These are phyloP conservation scores for Ophiostoma novo-ulmi DNA, from an alignment of 2,329 filamentous ascomycete genomes.

Conservation along the genomic window DNA sequence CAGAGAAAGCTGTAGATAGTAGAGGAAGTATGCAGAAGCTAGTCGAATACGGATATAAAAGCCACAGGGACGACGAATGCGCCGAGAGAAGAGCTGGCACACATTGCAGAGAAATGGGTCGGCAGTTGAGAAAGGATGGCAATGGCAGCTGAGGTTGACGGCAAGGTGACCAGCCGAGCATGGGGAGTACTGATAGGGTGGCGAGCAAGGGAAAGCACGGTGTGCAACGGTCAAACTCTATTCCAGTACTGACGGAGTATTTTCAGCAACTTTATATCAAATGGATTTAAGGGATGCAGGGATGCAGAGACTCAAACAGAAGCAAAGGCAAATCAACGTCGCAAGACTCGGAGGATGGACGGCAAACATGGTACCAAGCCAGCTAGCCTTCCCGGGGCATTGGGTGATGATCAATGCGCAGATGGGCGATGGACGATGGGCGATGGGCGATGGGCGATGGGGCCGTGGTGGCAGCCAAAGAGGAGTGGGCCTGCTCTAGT, in stretches of 20 bases:
- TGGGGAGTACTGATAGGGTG: background rate
- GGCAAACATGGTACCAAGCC: slow-evolving; percentile 4
- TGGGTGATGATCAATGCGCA: slow-evolving; percentile 17
- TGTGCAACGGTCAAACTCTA: too few species aligned
- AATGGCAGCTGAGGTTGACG: background rate
- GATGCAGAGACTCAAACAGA: too few species aligned
- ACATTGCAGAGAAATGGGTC: too few species aligned
- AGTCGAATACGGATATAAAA: too few species aligned
- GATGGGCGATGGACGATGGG: background rate
- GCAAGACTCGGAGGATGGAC: background rate
- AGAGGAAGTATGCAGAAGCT: background rate
- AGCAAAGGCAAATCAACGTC: too few species aligned
- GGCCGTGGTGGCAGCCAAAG: slow-evolving; percentile 1
- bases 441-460: background rate
- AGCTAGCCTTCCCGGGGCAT: slow-evolving; percentile 16
- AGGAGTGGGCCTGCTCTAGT: background rate
- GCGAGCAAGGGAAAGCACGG: too few species aligned
- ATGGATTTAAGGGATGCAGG: too few species aligned
- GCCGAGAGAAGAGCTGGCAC: too few species aligned
- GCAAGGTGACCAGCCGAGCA: background rate
- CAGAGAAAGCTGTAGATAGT: background rate
- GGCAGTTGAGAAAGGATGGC: too few species aligned
- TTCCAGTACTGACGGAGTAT: too few species aligned
- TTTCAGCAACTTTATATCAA: too few species aligned
- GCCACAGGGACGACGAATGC: too few species aligned